Evolutionary conservation across 2,329 filamentous ascomycete species (phyloP).

Genomic region (Colletotrichum kahawae): DNA sequence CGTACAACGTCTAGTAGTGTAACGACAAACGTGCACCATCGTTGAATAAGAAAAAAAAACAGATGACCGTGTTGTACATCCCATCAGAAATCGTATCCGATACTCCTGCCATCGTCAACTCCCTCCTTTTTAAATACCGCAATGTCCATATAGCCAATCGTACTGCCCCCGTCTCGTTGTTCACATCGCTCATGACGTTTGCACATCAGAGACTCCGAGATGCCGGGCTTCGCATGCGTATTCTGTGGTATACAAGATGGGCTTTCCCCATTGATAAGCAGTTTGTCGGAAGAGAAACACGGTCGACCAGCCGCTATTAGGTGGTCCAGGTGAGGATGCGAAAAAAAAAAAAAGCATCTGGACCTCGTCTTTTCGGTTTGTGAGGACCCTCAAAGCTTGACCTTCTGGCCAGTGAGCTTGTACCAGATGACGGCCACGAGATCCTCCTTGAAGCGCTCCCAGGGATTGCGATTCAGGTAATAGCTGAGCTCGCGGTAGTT

Average conservation of each 20-base stretch:
- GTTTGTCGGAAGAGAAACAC: constrained; percentile 18
- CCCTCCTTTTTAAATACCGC: constrained; percentile 5
- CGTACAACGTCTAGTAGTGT: not conserved
- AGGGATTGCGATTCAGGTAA: constrained; percentile 81
- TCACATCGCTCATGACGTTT: constrained; percentile 11
- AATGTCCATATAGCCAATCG: not conserved
- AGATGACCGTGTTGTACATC: constrained; percentile 2
- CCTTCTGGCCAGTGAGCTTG: constrained; percentile 66
- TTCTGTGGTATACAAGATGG: constrained; percentile 20
- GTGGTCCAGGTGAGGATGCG: not conserved
- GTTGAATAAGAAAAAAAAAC: not conserved
- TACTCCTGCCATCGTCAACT: constrained; percentile 17
- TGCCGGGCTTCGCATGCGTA: not conserved
- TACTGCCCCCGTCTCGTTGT: not conserved
- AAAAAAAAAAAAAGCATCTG: not conserved
- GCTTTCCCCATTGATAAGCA: constrained; percentile 4
- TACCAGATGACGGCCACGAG: constrained; percentile 65
- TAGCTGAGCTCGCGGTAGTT: constrained; percentile 92
- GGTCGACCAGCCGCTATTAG: constrained; percentile 20
- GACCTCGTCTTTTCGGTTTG: not conserved
- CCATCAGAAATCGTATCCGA: not conserved
- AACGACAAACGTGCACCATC: not conserved
- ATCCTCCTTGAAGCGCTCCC: constrained; percentile 78
- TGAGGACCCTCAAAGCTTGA: constrained; percentile 51
- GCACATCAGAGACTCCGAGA: constrained; percentile 3